Conservation (phyloP, 2,329 filamentous ascomycete species). For the Ophiostoma novo-ulmi region DNA sequence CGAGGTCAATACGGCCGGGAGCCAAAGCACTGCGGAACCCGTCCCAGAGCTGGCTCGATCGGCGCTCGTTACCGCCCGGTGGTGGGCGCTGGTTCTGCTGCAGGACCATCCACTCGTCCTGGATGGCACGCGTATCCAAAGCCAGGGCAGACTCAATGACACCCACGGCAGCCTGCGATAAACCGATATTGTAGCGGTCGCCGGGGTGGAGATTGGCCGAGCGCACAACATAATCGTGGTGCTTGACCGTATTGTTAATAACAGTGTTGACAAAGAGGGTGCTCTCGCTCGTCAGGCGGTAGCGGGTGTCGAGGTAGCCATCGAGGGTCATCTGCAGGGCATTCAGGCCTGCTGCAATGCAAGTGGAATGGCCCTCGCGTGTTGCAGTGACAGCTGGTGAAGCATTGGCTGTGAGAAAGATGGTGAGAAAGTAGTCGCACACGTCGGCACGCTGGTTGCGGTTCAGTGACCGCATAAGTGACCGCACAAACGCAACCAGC, state of each 20-base stretch:
- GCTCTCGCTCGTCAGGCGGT: conserved; percentile 35
- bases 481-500: conserved; percentile 71
- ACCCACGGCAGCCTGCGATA: conserved; percentile 53
- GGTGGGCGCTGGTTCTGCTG: conserved; percentile 54
- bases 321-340: conserved; percentile 53
- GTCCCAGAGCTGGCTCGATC: conserved; percentile 75
- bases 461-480: conserved; percentile 72
- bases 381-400: conserved; percentile 49
- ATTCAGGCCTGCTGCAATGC: conserved; percentile 60
- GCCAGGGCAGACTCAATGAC: conserved; percentile 63
- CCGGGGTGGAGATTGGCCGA: conserved; percentile 48
- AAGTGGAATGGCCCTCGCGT: conserved; percentile 53
- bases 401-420: conserved; percentile 50
- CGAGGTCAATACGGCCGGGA: conserved; percentile 64
- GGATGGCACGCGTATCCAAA: conserved; percentile 66
- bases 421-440: conserved; percentile 70
- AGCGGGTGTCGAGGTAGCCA: conserved; percentile 47
- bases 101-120: conserved; percentile 63
- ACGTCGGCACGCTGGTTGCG: conserved; percentile 65
- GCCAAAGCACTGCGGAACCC: conserved; percentile 64
- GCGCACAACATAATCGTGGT: conserved; percentile 55
- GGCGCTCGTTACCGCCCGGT: conserved; percentile 60
- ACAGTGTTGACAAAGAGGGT: conserved; percentile 59
- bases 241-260: conserved; percentile 59
- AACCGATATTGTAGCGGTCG: conserved; percentile 46